Evolutionary conservation across 2,329 filamentous ascomycete genomes (phyloP).

Genomic region (Colletotrichum sp.): DNA sequence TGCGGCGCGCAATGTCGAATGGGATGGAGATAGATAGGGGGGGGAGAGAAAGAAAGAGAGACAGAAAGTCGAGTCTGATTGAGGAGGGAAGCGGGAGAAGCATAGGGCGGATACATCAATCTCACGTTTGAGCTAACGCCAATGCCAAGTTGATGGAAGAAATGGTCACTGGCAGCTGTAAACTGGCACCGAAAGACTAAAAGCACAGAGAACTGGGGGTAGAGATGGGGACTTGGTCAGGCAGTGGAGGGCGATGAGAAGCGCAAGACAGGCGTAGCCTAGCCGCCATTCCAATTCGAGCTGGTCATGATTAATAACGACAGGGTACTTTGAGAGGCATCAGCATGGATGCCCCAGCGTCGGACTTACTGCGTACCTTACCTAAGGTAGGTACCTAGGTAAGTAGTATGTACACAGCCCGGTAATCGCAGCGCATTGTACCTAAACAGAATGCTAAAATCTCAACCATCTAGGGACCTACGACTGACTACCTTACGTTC

Average conservation of each 20-base stretch:
- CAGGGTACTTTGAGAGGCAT: background rate
- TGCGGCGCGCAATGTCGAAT: background rate
- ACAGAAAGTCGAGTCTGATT: background rate
- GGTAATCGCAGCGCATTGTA: background rate
- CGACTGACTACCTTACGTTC: background rate
- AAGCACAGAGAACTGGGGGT: background rate
- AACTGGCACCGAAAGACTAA: background rate
- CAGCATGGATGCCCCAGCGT: background rate
- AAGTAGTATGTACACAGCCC: background rate
- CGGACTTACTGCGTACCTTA: background rate
- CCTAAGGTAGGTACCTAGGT: background rate
- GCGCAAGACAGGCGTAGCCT: background rate
- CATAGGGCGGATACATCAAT: background rate
- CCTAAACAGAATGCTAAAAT: background rate
- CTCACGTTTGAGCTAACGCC: background rate
- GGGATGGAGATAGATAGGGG: background rate
- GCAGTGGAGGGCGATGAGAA: background rate
- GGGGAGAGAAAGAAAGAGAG: background rate
- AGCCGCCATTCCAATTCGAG: conserved; percentile 11
- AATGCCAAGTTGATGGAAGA: background rate
- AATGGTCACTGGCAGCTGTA: background rate
- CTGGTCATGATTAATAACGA: conserved; percentile 5
- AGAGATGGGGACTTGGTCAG: background rate
- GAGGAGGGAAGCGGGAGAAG: background rate
- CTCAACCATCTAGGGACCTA: background rate